A percentile compares a stretch with the other conserved stretches of the same genome.
Evolutionary conservation across 2,329 filamentous ascomycete species (phyloP).

Genomic region (Dactylellina sp.): DNA sequence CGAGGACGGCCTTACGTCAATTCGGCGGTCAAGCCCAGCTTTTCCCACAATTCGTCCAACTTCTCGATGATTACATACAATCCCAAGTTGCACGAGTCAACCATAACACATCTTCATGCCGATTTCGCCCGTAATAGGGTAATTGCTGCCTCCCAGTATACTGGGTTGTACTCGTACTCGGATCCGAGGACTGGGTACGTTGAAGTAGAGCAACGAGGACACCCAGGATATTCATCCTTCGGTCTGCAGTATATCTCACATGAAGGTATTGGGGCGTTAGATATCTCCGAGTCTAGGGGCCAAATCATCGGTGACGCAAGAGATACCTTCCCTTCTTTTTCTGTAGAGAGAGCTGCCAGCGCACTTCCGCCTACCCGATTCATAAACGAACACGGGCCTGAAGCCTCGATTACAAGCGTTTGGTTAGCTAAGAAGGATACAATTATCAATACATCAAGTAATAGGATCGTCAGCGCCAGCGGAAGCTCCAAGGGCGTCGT

Average conservation of each 20-base stretch:
- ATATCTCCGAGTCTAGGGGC: constrained; percentile 46
- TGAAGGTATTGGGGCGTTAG: constrained; percentile 45
- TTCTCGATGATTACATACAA: constrained; percentile 56
- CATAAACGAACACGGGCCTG: constrained; percentile 77
- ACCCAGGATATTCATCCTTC: constrained; percentile 52
- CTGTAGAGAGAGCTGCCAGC: constrained; percentile 68
- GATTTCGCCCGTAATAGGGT: constrained; percentile 48
- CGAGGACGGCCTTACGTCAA: constrained; percentile 40
- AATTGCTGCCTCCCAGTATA: constrained; percentile 48
- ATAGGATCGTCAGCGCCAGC: constrained; percentile 44
- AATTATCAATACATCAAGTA: constrained; percentile 43
- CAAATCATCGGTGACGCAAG: constrained; percentile 74
- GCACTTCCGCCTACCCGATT: constrained; percentile 73
- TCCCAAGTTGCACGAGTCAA: constrained; percentile 52
- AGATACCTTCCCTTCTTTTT: constrained; percentile 77
- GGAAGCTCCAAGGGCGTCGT: constrained; percentile 53
- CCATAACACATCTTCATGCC: constrained; percentile 49
- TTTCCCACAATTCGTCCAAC: constrained; percentile 45
- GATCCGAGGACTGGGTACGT: constrained; percentile 54
- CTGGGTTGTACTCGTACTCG: constrained; percentile 47
- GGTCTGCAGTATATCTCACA: constrained; percentile 48
- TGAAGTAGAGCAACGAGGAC: constrained; percentile 43
- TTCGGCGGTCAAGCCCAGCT: constrained; percentile 29
- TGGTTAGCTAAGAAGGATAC: constrained; percentile 81
- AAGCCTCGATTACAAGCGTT: constrained; percentile 79